These are phyloP conservation scores for Fistulifera solaris DNA, from an alignment of 108 stramenopile genomes.

Conservation along the genomic window DNA sequence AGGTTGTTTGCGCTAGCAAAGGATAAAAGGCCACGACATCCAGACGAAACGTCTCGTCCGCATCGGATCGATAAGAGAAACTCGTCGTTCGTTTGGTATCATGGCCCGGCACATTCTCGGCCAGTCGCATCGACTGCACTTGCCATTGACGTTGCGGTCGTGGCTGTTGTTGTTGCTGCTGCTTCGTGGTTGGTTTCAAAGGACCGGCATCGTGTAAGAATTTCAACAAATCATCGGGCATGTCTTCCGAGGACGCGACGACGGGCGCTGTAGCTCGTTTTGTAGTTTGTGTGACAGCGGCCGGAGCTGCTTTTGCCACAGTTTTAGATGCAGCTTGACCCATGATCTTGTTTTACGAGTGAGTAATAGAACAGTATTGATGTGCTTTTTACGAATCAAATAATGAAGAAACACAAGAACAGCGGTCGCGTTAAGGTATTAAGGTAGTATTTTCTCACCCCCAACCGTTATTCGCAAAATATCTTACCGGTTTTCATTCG, in stretches of 20 bases:
- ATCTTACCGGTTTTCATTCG: too few relatives aligned
- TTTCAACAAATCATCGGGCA: constrained; percentile 31
- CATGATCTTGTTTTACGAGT: too few relatives aligned
- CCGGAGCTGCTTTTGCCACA: too few relatives aligned
- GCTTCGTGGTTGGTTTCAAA: constrained; percentile 4
- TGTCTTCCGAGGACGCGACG: constrained; percentile 8
- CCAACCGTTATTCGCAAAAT: too few relatives aligned
- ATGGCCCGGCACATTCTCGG: constrained; percentile 20
- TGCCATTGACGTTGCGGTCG: constrained; percentile 2
- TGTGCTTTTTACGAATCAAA: too few relatives aligned
- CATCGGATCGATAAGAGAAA: constrained; percentile 8
- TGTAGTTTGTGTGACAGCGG: too few relatives aligned
- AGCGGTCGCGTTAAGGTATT: too few relatives aligned
- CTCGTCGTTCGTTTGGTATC: constrained; percentile 30
- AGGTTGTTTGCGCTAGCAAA: not conserved
- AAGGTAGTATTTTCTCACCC: too few relatives aligned
- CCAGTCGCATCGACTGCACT: constrained; percentile 22
- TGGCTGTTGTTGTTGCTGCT: not conserved
- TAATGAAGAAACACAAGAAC: too few relatives aligned
- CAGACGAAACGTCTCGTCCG: not conserved
- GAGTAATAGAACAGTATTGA: too few relatives aligned
- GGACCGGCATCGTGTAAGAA: constrained; percentile 33
- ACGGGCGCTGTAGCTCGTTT: too few relatives aligned
- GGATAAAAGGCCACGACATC: constrained; percentile 9
- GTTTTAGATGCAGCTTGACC: too few relatives aligned